Percentiles rank a stretch among this genome's conserved stretches.
Evolutionary conservation across 306 rosid genomes (phyloP).

Genomic region (Cicer arietinum): DNA sequence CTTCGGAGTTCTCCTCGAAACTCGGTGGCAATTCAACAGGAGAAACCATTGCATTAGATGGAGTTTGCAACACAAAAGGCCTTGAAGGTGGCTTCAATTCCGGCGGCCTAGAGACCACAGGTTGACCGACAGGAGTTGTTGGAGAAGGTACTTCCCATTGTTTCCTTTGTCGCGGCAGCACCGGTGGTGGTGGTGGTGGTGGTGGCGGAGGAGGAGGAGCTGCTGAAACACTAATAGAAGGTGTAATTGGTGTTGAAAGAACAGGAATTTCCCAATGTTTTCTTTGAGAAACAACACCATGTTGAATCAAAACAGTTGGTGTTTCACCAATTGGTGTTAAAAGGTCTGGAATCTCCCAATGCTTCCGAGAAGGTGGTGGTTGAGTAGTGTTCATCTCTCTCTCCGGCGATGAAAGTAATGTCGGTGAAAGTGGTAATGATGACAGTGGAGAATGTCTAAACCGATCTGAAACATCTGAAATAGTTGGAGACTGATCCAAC

Average conservation of each 20-base stretch:
- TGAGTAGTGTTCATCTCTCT: conserved; percentile 41
- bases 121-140: conserved; percentile 44
- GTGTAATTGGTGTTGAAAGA: conserved; percentile 37
- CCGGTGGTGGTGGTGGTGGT: neutral
- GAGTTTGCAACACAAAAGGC: conserved; percentile 57
- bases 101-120: conserved; percentile 59
- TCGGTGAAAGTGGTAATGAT: conserved; percentile 51
- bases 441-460: conserved; percentile 51
- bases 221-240: conserved; percentile 31
- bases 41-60: conserved; percentile 53
- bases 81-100: conserved; percentile 61
- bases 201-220: conserved; percentile 43
- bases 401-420: conserved; percentile 58
- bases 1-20: conserved; percentile 64
- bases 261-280: conserved; percentile 59
- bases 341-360: conserved; percentile 56
- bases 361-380: conserved; percentile 42
- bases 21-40: conserved; percentile 69
- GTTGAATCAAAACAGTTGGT: conserved; percentile 35
- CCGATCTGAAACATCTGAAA: conserved; percentile 60
- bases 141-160: conserved; percentile 57
- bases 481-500: conserved; percentile 57
- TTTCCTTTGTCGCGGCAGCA: conserved; percentile 37
- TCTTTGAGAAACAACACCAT: conserved; percentile 38
- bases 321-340: conserved; percentile 45